Base-by-base conservation (phyloP, 1,284 basidiomycete genomes). In the Fistulinella cinereoalba region DNA sequence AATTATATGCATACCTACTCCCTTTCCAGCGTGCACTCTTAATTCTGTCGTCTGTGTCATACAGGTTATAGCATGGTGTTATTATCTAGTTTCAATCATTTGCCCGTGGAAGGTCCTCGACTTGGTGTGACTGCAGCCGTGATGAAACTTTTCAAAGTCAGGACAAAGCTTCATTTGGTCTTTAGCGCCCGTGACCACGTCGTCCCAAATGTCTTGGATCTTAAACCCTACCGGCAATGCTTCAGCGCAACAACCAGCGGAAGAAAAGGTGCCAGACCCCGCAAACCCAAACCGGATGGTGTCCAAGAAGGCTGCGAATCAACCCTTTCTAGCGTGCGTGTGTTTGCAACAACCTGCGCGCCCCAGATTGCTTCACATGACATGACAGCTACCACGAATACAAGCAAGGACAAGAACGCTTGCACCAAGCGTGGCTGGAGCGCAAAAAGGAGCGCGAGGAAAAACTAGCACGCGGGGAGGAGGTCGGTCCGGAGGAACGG, bases 261-360 rank as follows among this genome's bases (percentile, higher is more conserved):
- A 66, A 40, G 61, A 68, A 40, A 58, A 68, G 65, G 62, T 68
- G 0, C 58, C 59, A 50, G 83, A 86, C 61, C 83, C 83, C 40
- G 53, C 62, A 40, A 74, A 79, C 51, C 78, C 79, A 3, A 72
- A 73, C 49, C 75, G 83, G 56, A 77, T 80, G 76, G 87, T 92
- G 34, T 77, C 82, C 29, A 80, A 79, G 52, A 92, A 91, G 69
- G 66, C 77, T 45, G 86, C 89, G 28, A 92, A 92, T 68, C 73
- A 77, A 52, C 90, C 89, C 18, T 92, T 89, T 67, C 76, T 92
- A 41, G 80, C 80, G 83, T 91, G 70, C 55, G 86, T 79, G 22
- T 34, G 42, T 34, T 42, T 12, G 16, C 12, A 19, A n/a, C 37
- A 7, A 40, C 21, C 13, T 34, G 19, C 13, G 39, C 45, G 23